phyloP scores from a whole-genome alignment of 2,329 filamentous ascomycete species.

The Lasiodiplodia sp. region DNA sequence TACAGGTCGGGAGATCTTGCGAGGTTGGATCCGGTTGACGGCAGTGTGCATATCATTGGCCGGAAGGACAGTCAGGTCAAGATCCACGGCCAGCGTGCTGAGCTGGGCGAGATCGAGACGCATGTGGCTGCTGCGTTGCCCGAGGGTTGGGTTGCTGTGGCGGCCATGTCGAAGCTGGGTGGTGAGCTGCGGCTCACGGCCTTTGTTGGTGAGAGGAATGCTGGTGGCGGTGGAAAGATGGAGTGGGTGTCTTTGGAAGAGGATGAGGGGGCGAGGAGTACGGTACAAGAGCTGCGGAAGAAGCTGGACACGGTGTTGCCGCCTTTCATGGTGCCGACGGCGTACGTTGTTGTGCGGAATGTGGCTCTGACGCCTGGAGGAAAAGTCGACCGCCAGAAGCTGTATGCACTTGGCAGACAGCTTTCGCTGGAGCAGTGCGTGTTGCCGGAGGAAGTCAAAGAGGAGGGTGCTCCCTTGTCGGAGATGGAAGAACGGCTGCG shows the following conservation, averaged over 20 bases:
- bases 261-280: neutral
- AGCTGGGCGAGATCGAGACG: slow-evolving; percentile 54
- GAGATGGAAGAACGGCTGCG: slow-evolving; percentile 31
- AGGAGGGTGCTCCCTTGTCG: neutral
- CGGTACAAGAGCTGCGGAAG: slow-evolving; percentile 1
- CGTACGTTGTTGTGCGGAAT: slow-evolving; percentile 47
- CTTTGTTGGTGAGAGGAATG: neutral
- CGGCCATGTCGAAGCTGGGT: too few relatives aligned
- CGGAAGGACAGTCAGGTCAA: slow-evolving; percentile 47
- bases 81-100: slow-evolving; percentile 55
- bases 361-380: slow-evolving; percentile 47
- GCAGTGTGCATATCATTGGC: slow-evolving; percentile 46
- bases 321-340: slow-evolving; percentile 49
- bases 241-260: neutral
- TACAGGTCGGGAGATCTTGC: slow-evolving; percentile 47
- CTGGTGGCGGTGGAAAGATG: neutral
- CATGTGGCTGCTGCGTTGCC: neutral
- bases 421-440: neutral
- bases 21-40: slow-evolving; percentile 40
- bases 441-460: neutral
- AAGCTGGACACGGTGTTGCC: slow-evolving; percentile 38
- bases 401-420: neutral
- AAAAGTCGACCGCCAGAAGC: slow-evolving; percentile 43
- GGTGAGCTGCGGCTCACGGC: neutral
- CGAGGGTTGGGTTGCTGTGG: slow-evolving; percentile 2